Conservation (phyloP, 495 filamentous ascomycete species). For the Lepraria neglecta region DNA sequence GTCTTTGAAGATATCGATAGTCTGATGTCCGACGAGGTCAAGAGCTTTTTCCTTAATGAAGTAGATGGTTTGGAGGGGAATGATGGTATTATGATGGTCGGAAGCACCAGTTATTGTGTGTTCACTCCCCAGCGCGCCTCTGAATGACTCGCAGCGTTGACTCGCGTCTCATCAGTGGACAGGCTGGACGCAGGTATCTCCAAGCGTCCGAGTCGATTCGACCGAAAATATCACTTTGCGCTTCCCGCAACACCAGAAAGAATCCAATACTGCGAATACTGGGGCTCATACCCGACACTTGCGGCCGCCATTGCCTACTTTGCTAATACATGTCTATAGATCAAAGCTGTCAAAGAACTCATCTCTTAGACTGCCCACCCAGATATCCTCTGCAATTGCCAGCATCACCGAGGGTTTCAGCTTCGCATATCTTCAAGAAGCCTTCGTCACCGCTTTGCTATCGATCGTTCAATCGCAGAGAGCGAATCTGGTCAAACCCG, state of each 20-base stretch:
- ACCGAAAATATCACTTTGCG: conserved; percentile 57
- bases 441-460: conserved; percentile 52
- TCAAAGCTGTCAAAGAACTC: conserved; percentile 48
- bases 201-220: conserved; percentile 58
- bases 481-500: not conserved
- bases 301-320: not conserved
- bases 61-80: conserved; percentile 62
- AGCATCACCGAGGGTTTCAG: conserved; percentile 53
- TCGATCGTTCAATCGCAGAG: conserved; percentile 34
- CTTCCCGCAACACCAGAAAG: conserved; percentile 48
- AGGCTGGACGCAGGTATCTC: conserved; percentile 54
- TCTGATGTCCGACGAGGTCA: conserved; percentile 44
- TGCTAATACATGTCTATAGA: not conserved
- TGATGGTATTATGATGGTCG: conserved; percentile 60
- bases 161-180: conserved; percentile 34
- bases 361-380: conserved; percentile 47
- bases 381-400: conserved; percentile 47
- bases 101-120: conserved; percentile 52
- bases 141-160: not conserved
- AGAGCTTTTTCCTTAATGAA: conserved; percentile 64
- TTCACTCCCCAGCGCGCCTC: not conserved
- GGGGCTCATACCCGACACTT: conserved; percentile 26
- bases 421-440: conserved; percentile 62
- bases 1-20: conserved; percentile 64
- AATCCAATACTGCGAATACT: conserved; percentile 50